Base-by-base conservation (phyloP, 495 filamentous ascomycete genomes). In the Emericellopsis terricola region DNA sequence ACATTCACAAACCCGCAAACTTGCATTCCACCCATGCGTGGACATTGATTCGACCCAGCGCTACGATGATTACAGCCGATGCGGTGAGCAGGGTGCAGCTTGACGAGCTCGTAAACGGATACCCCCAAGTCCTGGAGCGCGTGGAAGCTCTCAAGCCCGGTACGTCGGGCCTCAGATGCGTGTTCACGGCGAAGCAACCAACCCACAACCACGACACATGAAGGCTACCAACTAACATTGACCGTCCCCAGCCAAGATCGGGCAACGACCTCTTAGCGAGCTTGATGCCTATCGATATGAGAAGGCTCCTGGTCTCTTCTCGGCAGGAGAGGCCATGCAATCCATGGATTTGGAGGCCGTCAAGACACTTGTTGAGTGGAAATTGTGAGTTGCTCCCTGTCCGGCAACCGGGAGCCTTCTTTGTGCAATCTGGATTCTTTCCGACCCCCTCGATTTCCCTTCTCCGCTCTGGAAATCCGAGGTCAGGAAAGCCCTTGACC, bases 311-410 rank as follows among this genome's bases (percentile, higher is more conserved):
- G 43, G 40, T 7, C n/a, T 30, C 6, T 67, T 62, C 41, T 49
- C 45, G 5, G 40, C 52, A 31, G 40, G 48, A 8, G 38, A 41
- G 21, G 28, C 39, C 18, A 46, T 35, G 9, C 38, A 28, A 9
- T 26, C 41, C 9, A 63, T 64, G 53, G 49, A 34, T 6, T 43
- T 58, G 9, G 51, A 59, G 2, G 51, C 66, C 23, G 52, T 68
- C 27, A 58, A 62, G 37, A 49, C 38, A 17, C 48, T 83, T n/a
- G 68, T 82, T 32, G 69, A 78, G 36, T 86, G 80, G 80, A 86
- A 84, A 55, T 52, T 79, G 77, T 83, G 62, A 47, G 73, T 49
- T n/a, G n/a, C 13, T 26, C 4, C 30, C 19, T n/a, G 27, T 34
- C 18, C 15, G 9, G 14, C 17, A 27, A n/a, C n/a, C n/a, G n/a